Percentiles rank a stretch among this genome's conserved stretches.
These are phyloP conservation scores for Allantophomopsis lycopodina DNA, from an alignment of 2,329 filamentous ascomycete species.

Conservation along the genomic window DNA sequence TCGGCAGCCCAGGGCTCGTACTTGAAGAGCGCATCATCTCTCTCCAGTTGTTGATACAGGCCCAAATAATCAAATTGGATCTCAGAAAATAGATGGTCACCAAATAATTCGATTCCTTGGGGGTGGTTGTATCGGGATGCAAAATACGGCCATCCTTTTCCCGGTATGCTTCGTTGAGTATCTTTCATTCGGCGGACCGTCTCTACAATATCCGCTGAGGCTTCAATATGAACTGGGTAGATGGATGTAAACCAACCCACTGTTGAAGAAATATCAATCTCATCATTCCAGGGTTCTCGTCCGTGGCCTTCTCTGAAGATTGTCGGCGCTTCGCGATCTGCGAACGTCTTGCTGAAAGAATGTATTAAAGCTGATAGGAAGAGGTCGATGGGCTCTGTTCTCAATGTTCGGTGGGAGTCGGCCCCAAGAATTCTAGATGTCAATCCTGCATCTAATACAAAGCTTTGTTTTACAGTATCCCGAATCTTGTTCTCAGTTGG, in stretches of 20 bases:
- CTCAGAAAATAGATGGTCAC: slow-evolving; percentile 25
- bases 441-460: slow-evolving; percentile 27
- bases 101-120: slow-evolving; percentile 17
- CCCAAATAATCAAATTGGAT: slow-evolving; percentile 35
- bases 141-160: slow-evolving; percentile 25
- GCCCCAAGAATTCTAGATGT: slow-evolving; percentile 11
- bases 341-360: slow-evolving; percentile 22
- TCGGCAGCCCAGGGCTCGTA: background rate
- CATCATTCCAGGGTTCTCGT: slow-evolving; percentile 20
- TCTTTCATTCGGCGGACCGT: slow-evolving; percentile 20
- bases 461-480: slow-evolving; percentile 18
- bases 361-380: slow-evolving; percentile 20
- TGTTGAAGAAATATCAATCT: slow-evolving; percentile 22
- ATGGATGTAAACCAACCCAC: slow-evolving; percentile 33
- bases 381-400: slow-evolving; percentile 24
- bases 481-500: slow-evolving; percentile 10
- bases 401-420: slow-evolving; percentile 15
- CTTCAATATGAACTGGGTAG: background rate
- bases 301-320: slow-evolving; percentile 28
- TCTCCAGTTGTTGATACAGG: slow-evolving; percentile 28
- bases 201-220: slow-evolving; percentile 11
- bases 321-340: slow-evolving; percentile 18
- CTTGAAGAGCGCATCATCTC: slow-evolving; percentile 16
- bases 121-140: slow-evolving; percentile 18
- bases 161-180: slow-evolving; percentile 17